These are phyloP conservation scores for Lepidium aucheri DNA, from an alignment of 345 rosid genomes.

Conservation along the genomic window DNA sequence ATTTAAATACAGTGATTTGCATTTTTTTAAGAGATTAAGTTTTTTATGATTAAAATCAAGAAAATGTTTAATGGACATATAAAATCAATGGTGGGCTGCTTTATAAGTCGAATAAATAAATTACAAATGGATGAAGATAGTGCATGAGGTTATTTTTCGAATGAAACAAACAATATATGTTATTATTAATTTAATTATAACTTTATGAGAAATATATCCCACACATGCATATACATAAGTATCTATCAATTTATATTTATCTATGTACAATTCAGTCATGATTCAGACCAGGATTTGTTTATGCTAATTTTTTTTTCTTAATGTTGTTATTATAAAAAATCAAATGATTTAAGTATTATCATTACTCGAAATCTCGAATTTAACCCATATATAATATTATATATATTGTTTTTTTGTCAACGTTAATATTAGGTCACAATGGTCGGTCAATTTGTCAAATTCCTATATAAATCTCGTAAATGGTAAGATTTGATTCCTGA, in stretches of 20 bases:
- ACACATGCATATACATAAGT: neutral
- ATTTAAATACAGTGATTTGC: neutral
- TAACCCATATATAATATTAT: too few species aligned
- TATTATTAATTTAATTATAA: neutral
- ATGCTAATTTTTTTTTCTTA: too few species aligned
- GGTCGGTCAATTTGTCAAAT: too few species aligned
- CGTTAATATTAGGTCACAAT: too few species aligned
- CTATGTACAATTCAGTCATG: neutral
- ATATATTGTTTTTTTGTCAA: too few species aligned
- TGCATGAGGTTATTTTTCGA: neutral
- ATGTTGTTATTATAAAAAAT: too few species aligned
- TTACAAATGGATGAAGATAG: conserved; percentile 4
- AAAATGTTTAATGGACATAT: neutral
- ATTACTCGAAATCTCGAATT: too few species aligned
- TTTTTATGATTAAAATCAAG: neutral
- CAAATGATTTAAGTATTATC: too few species aligned
- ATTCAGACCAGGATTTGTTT: too few species aligned
- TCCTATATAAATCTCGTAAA: too few species aligned
- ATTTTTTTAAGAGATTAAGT: neutral
- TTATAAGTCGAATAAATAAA: conserved; percentile 5
- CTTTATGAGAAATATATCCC: neutral
- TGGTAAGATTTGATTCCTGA: too few species aligned
- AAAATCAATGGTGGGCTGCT: conserved; percentile 7
- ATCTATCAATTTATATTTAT: neutral
- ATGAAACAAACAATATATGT: neutral